A percentile compares a stretch with the other conserved stretches of the same genome.
Evolutionary conservation across 2,329 filamentous ascomycete genomes (phyloP).

Genomic region (Colletotrichum sp.): DNA sequence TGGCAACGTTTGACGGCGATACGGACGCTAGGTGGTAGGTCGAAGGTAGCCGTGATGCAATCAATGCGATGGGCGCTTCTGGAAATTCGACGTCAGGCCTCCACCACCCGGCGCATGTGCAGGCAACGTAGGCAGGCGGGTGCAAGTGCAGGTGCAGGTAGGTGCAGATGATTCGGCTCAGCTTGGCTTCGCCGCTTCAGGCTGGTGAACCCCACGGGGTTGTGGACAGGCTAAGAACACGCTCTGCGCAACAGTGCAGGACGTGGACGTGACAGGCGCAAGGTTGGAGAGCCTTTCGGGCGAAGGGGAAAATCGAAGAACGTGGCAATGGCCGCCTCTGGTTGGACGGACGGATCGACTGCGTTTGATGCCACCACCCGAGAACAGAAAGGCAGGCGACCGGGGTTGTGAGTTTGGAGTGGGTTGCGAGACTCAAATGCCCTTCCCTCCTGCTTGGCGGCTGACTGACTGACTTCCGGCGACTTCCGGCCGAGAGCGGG

Average conservation of each 20-base stretch:
- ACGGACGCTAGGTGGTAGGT: not conserved
- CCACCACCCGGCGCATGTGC: not conserved
- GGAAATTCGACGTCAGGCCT: slow-evolving; percentile 14
- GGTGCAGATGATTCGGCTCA: not conserved
- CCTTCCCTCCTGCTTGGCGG: slow-evolving; percentile 2
- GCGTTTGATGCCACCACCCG: slow-evolving; percentile 24
- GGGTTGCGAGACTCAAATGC: not conserved
- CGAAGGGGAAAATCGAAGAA: slow-evolving; percentile 23
- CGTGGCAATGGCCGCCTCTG: slow-evolving; percentile 16
- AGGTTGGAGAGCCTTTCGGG: slow-evolving; percentile 23
- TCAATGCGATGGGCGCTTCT: slow-evolving; percentile 6
- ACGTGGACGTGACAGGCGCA: not conserved
- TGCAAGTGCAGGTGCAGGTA: not conserved
- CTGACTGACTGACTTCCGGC: not conserved
- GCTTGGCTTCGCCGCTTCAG: not conserved
- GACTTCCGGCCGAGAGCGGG: not conserved
- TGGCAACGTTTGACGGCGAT: not conserved
- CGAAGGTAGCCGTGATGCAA: slow-evolving; percentile 11
- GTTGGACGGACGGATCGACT: slow-evolving; percentile 23
- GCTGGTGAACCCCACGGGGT: slow-evolving; percentile 18
- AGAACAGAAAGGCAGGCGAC: not conserved
- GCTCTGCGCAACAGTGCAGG: not conserved
- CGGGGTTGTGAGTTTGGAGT: not conserved
- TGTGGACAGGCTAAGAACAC: not conserved
- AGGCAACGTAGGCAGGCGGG: not conserved